Percentiles rank a stretch among this genome's conserved stretches.
These are phyloP conservation scores for Fusarium abutilonis DNA, from an alignment of 2,329 filamentous ascomycete genomes.

Conservation along the genomic window DNA sequence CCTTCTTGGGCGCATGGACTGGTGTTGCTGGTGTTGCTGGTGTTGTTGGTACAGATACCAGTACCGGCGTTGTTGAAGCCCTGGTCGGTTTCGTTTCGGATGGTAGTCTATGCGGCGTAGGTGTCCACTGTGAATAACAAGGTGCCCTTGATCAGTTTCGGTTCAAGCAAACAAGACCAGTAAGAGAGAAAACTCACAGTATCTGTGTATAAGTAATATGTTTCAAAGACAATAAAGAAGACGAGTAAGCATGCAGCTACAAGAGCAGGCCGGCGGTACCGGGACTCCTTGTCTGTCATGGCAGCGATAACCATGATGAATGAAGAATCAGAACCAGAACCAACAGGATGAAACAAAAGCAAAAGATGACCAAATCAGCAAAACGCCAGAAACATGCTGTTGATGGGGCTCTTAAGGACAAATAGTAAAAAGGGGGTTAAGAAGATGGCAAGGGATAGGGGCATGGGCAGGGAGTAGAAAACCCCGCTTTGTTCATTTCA, in stretches of 20 bases:
- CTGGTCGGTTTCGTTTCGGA: constrained; percentile 14
- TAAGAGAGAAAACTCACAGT: constrained; percentile 4
- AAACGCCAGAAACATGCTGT: constrained; percentile 4
- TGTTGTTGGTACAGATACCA: no score
- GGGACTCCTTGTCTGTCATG: constrained; percentile 17
- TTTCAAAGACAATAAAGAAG: constrained; percentile 25
- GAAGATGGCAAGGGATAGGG: constrained; percentile 5
- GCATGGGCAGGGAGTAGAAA: constrained; percentile 6
- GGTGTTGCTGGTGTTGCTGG: not conserved
- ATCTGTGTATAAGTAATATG: constrained; percentile 21
- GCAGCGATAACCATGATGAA: constrained; percentile 12
- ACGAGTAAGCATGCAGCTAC: constrained; percentile 12
- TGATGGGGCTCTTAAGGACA: constrained; percentile 4
- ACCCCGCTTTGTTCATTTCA: constrained; percentile 25
- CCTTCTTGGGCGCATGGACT: constrained; percentile 12
- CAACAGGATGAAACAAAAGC: not conserved
- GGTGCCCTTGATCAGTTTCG: not conserved
- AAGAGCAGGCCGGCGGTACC: constrained; percentile 16
- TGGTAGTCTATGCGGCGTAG: constrained; percentile 12
- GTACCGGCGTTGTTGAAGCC: constrained; percentile 1
- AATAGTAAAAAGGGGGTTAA: constrained; percentile 6
- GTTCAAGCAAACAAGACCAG: not conserved
- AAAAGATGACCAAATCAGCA: constrained; percentile 1
- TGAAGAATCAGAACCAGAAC: not conserved
- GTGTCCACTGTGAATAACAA: constrained; percentile 21